A percentile compares a stretch with the other conserved stretches of the same genome.
These are phyloP conservation scores for Babesia divergens DNA, from an alignment of 169 alveolate genomes.

Conservation along the genomic window DNA sequence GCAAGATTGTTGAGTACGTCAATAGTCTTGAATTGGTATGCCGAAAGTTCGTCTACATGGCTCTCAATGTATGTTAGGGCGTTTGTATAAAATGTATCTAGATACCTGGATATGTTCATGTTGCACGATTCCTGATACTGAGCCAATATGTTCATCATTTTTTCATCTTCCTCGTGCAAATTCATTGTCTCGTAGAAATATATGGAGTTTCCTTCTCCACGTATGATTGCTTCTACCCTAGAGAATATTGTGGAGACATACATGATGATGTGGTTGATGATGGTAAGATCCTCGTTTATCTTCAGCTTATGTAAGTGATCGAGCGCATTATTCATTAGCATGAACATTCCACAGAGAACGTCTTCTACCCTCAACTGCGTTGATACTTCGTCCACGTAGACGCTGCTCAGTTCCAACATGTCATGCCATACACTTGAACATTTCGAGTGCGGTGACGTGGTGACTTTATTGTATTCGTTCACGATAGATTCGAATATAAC, in stretches of 20 bases:
- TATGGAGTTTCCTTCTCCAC: conserved; percentile 27
- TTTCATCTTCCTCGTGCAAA: conserved; percentile 22
- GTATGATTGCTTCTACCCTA: conserved; percentile 41
- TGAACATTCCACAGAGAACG: conserved; percentile 45
- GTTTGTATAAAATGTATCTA: conserved; percentile 29
- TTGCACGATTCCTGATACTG: conserved; percentile 35
- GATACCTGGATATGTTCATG: conserved; percentile 26
- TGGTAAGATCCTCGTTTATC: conserved; percentile 1
- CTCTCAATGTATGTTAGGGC: conserved; percentile 41
- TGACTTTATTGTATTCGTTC: conserved; percentile 15
- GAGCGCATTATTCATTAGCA: conserved; percentile 51
- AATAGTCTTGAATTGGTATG: conserved; percentile 14
- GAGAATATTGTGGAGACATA: conserved; percentile 44
- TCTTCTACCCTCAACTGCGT: conserved; percentile 19
- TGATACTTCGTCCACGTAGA: conserved; percentile 51
- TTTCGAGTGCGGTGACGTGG: not conserved
- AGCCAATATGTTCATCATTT: conserved; percentile 25
- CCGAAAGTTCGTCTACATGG: conserved; percentile 6
- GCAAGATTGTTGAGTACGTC: conserved; percentile 46
- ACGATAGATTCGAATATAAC: conserved; percentile 49
- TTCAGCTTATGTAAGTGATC: conserved; percentile 21
- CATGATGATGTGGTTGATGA: conserved; percentile 42
- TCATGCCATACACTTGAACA: conserved; percentile 46
- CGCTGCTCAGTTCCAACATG: conserved; percentile 41
- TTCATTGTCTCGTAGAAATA: conserved; percentile 18